Percentiles rank a stretch among this genome's conserved stretches.
These are phyloP conservation scores for Agastache rugosa DNA, from an alignment of 257 asterid genomes.

Conservation along the genomic window DNA sequence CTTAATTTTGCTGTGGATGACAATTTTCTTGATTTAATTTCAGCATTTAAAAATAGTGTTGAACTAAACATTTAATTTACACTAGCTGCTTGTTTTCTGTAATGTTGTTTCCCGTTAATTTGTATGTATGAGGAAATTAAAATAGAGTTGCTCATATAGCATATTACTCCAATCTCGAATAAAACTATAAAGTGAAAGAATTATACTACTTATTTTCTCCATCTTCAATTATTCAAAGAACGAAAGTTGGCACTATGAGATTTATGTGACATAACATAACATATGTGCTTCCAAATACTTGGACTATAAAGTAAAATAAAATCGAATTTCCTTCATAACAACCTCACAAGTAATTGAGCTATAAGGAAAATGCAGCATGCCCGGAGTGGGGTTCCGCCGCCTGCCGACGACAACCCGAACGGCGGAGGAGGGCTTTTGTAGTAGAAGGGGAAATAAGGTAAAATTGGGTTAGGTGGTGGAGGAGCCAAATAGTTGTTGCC, in stretches of 20 bases:
- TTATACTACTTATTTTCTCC: too few relatives aligned
- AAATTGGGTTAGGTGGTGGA: constrained; percentile 55
- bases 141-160: too few relatives aligned
- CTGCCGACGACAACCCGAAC: constrained; percentile 30
- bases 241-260: neutral
- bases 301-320: neutral
- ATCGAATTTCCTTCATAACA: constrained; percentile 1
- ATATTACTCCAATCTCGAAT: too few relatives aligned
- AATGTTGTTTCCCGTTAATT: too few relatives aligned
- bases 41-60: too few relatives aligned
- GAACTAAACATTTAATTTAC: too few relatives aligned
- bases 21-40: neutral
- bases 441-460: constrained; percentile 55
- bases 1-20: neutral
- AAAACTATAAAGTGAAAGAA: too few relatives aligned
- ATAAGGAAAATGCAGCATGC: constrained; percentile 10
- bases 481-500: constrained; percentile 41
- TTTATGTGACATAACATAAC: neutral
- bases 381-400: neutral
- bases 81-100: too few relatives aligned
- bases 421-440: constrained; percentile 50
- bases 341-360: constrained; percentile 1
- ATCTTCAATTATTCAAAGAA: too few relatives aligned
- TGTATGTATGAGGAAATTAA: too few relatives aligned
- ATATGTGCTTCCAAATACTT: neutral